Evolutionary conservation across 371 early-diverging fungal species (phyloP).

Genomic region (Apophysomyces trapeziformis): DNA sequence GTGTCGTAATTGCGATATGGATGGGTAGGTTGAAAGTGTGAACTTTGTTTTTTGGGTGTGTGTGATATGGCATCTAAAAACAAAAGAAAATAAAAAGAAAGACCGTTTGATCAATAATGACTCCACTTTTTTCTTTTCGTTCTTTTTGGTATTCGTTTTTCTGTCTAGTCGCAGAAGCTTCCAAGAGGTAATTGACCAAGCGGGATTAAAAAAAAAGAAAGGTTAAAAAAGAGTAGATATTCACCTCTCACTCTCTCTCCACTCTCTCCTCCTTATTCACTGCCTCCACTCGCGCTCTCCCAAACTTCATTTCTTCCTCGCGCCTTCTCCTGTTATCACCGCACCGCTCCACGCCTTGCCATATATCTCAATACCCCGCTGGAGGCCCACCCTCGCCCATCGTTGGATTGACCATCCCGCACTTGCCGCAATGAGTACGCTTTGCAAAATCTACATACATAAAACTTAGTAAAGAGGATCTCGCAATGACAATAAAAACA

Average conservation of each 20-base stretch:
- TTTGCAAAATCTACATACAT: constrained; percentile 21
- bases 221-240: constrained; percentile 7
- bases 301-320: constrained; percentile 6
- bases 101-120: constrained; percentile 6
- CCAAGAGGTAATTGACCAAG: constrained; percentile 5
- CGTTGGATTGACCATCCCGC: constrained; percentile 19
- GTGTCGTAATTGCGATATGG: no score
- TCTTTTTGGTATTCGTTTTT: constrained; percentile 8
- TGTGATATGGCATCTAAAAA: not conserved
- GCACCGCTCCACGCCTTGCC: constrained; percentile 12
- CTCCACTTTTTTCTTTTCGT: not conserved
- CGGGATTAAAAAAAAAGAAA: constrained; percentile 12
- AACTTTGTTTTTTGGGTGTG: no score
- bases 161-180: constrained; percentile 1
- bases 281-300: constrained; percentile 6
- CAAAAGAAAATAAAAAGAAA: not conserved
- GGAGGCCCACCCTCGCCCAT: constrained; percentile 15
- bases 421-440: constrained; percentile 28
- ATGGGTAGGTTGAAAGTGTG: no score
- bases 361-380: constrained; percentile 10
- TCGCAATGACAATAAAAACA: not conserved
- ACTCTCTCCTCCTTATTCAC: constrained; percentile 7
- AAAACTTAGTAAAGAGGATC: not conserved
- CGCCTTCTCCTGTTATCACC: constrained; percentile 5
- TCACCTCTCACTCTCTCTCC: constrained; percentile 9